Percentiles rank a stretch among this genome's conserved stretches.
phyloP scores from a whole-genome alignment of 2,329 filamentous ascomycete species.

The Monilinia laxa region DNA sequence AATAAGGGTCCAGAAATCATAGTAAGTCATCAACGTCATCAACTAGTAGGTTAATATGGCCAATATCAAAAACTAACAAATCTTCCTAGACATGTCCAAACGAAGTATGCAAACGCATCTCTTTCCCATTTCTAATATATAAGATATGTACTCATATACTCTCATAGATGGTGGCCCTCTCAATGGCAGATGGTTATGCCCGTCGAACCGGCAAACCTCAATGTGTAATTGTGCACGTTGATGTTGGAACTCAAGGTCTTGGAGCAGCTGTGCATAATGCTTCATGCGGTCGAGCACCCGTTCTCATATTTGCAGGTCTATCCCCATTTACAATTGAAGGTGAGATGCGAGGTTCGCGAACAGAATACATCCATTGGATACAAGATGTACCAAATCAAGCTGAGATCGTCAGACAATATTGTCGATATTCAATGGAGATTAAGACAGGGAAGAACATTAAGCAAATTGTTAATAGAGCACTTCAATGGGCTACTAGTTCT shows the following conservation, averaged over 20 bases:
- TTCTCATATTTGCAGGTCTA: slow-evolving; percentile 73
- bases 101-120: slow-evolving; percentile 50
- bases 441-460: slow-evolving; percentile 72
- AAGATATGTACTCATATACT: slow-evolving; percentile 26
- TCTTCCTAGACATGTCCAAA: slow-evolving; percentile 57
- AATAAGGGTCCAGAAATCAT: slow-evolving; percentile 61
- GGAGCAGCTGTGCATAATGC: slow-evolving; percentile 69
- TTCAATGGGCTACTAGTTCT: slow-evolving; percentile 68
- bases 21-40: slow-evolving; percentile 1
- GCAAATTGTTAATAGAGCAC: slow-evolving; percentile 69
- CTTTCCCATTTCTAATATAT: slow-evolving; percentile 8
- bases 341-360: slow-evolving; percentile 66
- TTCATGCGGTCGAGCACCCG: slow-evolving; percentile 63
- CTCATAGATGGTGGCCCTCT: slow-evolving; percentile 67
- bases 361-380: slow-evolving; percentile 78
- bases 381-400: slow-evolving; percentile 76
- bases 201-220: slow-evolving; percentile 65
- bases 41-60: neutral
- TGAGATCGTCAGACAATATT: slow-evolving; percentile 70
- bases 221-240: slow-evolving; percentile 66
- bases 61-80: slow-evolving; percentile 3
- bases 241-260: slow-evolving; percentile 74
- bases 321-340: slow-evolving; percentile 71
- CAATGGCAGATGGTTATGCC: slow-evolving; percentile 74
- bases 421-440: slow-evolving; percentile 68